phyloP scores from a whole-genome alignment of 257 asterid genomes.

The Parsonsia alboflavescens region DNA sequence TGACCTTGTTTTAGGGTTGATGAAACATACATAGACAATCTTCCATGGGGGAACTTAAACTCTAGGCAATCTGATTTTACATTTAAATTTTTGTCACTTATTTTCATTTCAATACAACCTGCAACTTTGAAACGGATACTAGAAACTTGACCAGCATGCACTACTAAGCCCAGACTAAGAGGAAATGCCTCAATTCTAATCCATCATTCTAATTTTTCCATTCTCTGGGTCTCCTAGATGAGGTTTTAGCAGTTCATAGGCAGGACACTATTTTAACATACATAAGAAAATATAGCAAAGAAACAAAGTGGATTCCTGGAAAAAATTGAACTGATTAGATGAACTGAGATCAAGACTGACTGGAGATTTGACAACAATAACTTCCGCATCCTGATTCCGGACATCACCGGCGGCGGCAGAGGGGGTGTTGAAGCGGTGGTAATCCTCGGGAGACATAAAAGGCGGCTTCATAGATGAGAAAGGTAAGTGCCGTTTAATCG shows the following conservation, averaged over 20 bases:
- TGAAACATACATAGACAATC: neutral
- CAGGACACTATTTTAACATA: neutral
- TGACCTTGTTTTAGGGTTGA: neutral
- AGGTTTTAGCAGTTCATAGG: conserved; percentile 11
- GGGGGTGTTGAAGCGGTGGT: conserved; percentile 69
- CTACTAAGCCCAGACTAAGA: neutral
- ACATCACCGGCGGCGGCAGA: conserved; percentile 36
- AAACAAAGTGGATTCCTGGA: neutral
- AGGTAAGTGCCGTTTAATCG: conserved; percentile 69
- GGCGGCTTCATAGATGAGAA: conserved; percentile 83
- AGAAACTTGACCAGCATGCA: neutral
- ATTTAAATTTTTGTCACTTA: neutral
- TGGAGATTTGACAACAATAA: conserved; percentile 65
- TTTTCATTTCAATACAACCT: neutral
- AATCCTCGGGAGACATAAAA: conserved; percentile 55
- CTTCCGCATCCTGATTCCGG: conserved; percentile 51
- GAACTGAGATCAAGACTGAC: conserved; percentile 39
- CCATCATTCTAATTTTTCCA: neutral
- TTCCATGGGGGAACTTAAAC: neutral
- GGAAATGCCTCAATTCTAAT: neutral
- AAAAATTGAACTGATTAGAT: conserved; percentile 7
- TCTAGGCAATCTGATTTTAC: neutral
- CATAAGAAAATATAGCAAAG: neutral
- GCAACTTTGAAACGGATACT: neutral
- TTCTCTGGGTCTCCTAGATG: neutral